A percentile compares a stretch with the other conserved stretches of the same genome.
Evolutionary conservation across 1,284 basidiomycete genomes (phyloP).

Genomic region (Polyporus tsugae): DNA sequence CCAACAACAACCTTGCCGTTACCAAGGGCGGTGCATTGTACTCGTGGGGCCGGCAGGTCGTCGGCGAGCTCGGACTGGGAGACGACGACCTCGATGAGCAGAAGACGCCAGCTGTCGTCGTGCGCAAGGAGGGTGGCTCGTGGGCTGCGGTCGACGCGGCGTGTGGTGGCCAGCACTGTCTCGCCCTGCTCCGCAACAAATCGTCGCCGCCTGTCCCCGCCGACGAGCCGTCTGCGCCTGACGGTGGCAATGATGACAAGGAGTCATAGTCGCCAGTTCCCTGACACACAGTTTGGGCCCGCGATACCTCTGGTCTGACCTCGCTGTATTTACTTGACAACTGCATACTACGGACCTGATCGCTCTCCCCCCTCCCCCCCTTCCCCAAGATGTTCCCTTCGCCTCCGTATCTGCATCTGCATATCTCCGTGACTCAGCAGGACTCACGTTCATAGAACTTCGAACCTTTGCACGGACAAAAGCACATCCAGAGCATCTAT

Average conservation of each 20-base stretch:
- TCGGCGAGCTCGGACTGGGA: conserved; percentile 70
- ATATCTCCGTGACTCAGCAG: conserved; percentile 21
- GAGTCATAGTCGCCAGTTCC: conserved; percentile 8
- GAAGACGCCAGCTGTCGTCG: conserved; percentile 66
- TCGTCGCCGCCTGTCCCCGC: conserved; percentile 25
- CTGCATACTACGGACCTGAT: conserved; percentile 16
- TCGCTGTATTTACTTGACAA: conserved; percentile 25
- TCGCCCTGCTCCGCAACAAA: conserved; percentile 68
- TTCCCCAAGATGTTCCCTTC: conserved; percentile 5
- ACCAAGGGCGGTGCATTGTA: conserved; percentile 82
- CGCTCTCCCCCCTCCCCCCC: neutral
- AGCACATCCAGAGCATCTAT: conserved; percentile 11
- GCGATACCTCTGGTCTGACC: conserved; percentile 26
- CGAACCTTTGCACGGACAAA: conserved; percentile 11
- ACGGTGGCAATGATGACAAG: conserved; percentile 8
- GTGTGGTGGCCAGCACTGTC: conserved; percentile 77
- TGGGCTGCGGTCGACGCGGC: conserved; percentile 68
- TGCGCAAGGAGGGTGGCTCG: conserved; percentile 71
- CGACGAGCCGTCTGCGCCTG: conserved; percentile 10
- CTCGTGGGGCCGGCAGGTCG: conserved; percentile 87
- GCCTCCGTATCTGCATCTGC: conserved; percentile 10
- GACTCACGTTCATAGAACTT: conserved; percentile 25
- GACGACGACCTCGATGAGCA: conserved; percentile 50
- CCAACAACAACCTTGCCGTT: conserved; percentile 86
- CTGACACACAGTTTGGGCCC: neutral